Conservation (phyloP, 2,329 filamentous ascomycete species). For the Sordariomycetes sp. region DNA sequence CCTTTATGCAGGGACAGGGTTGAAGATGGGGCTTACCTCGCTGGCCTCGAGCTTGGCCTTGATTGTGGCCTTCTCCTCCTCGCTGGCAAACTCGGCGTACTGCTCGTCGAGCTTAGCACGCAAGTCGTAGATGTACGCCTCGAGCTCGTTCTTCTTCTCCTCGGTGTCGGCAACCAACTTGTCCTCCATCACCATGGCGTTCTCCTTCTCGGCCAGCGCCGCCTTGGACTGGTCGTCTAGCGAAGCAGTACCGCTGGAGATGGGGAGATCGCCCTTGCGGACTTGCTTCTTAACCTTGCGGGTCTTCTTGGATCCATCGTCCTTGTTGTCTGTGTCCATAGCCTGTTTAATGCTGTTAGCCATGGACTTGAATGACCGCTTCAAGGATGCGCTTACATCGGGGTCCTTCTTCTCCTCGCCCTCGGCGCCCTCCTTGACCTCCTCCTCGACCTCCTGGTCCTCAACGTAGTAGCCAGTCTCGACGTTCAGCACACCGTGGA, state of each 20-base stretch:
- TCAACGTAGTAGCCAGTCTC: constrained; percentile 98
- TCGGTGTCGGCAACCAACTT: constrained; percentile 97
- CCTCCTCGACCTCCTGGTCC: constrained; percentile 94
- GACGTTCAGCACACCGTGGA: constrained; percentile 92
- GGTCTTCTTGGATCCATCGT: constrained; percentile 70
- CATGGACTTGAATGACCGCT: constrained; percentile 4
- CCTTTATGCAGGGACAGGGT: background rate
- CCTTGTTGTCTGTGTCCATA: constrained; percentile 75
- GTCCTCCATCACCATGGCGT: constrained; percentile 91
- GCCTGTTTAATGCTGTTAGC: constrained; percentile 37
- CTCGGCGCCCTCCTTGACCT: constrained; percentile 49
- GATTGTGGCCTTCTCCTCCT: constrained; percentile 86
- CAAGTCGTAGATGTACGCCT: constrained; percentile 94
- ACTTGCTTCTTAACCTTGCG: constrained; percentile 99
- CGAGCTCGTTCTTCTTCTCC: constrained; percentile 99
- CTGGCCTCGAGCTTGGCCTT: constrained; percentile 71
- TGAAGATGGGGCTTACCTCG: constrained; percentile 57
- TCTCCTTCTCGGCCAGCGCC: constrained; percentile 70
- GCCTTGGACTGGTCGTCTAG: constrained; percentile 63
- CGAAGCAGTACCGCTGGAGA: constrained; percentile 73
- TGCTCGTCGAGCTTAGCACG: constrained; percentile 91
- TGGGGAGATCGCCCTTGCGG: constrained; percentile 88
- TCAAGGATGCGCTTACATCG: constrained; percentile 51
- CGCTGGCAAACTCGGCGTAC: constrained; percentile 79
- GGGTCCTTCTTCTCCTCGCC: constrained; percentile 51